A percentile compares a stretch with the other conserved stretches of the same genome.
Evolutionary conservation across 2,329 filamentous ascomycete genomes (phyloP).

Genomic region (Claviceps arundinis): DNA sequence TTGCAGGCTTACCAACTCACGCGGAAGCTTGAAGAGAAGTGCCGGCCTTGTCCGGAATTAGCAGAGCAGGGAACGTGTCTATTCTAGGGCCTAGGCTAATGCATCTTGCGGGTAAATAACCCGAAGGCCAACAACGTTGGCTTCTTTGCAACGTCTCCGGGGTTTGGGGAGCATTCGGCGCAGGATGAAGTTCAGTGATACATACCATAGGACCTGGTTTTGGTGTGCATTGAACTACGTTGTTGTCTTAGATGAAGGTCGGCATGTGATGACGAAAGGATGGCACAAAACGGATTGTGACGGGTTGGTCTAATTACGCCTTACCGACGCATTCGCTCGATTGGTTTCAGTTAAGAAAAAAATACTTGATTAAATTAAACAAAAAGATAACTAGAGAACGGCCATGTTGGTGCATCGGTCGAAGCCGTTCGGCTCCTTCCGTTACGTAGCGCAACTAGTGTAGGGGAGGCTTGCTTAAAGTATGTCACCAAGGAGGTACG

Average conservation of each 20-base stretch:
- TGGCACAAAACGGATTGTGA: conserved; percentile 1
- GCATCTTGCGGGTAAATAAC: background rate
- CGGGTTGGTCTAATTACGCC: background rate
- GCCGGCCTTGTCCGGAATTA: no score
- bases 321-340: background rate
- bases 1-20: no score
- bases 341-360: background rate
- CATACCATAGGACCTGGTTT: background rate
- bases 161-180: no score
- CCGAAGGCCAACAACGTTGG: background rate
- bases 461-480: no score
- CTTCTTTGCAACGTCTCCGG: no score
- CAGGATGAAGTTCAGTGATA: background rate
- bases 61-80: background rate
- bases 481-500: no score
- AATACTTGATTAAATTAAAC: background rate
- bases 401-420: no score
- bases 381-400: no score
- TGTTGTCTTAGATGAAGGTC: background rate
- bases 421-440: no score
- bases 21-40: no score
- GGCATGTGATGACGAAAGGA: conserved; percentile 2
- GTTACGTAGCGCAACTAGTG: no score
- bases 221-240: background rate
- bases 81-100: background rate